Percentiles rank a stretch among this genome's conserved stretches.
These are phyloP conservation scores for Thymus mandschuricus DNA, from an alignment of 257 asterid species.

Conservation along the genomic window DNA sequence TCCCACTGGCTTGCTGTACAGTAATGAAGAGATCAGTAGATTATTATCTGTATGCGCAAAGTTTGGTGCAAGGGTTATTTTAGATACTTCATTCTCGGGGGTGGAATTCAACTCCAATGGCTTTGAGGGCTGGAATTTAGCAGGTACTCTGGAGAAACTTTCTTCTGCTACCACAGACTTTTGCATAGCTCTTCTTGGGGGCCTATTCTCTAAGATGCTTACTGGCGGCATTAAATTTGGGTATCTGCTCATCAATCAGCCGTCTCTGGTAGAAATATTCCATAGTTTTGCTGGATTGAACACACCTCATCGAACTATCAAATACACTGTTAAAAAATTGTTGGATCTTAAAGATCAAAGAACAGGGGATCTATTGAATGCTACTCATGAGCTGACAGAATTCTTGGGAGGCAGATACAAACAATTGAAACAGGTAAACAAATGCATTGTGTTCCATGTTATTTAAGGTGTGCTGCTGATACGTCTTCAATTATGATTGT, in stretches of 20 bases:
- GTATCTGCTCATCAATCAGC: slow-evolving; percentile 67
- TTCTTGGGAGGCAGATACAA: slow-evolving; percentile 51
- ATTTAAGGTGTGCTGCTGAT: background rate
- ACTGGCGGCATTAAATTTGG: slow-evolving; percentile 86
- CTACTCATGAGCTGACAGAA: background rate
- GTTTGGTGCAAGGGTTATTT: slow-evolving; percentile 72
- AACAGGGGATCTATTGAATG: slow-evolving; percentile 52
- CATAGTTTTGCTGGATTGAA: slow-evolving; percentile 80
- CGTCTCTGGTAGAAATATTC: slow-evolving; percentile 66
- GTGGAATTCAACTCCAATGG: slow-evolving; percentile 61
- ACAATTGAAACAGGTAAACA: slow-evolving; percentile 76
- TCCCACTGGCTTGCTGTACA: slow-evolving; percentile 83
- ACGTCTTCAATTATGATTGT: background rate
- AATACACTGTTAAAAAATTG: slow-evolving; percentile 74
- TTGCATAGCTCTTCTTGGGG: slow-evolving; percentile 73
- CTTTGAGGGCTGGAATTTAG: slow-evolving; percentile 71
- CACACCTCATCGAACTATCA: slow-evolving; percentile 84
- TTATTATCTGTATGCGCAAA: slow-evolving; percentile 67
- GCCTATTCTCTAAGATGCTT: slow-evolving; percentile 78
- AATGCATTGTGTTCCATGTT: background rate
- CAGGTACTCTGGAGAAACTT: slow-evolving; percentile 56
- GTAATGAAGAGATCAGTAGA: slow-evolving; percentile 70
- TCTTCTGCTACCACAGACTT: slow-evolving; percentile 58
- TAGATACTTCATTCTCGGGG: slow-evolving; percentile 92
- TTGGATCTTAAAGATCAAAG: slow-evolving; percentile 69